A percentile compares a stretch with the other conserved stretches of the same genome.
Evolutionary conservation across 192 early-diverging fungal genomes (phyloP).

Genomic region (Gonapodya prolifera): DNA sequence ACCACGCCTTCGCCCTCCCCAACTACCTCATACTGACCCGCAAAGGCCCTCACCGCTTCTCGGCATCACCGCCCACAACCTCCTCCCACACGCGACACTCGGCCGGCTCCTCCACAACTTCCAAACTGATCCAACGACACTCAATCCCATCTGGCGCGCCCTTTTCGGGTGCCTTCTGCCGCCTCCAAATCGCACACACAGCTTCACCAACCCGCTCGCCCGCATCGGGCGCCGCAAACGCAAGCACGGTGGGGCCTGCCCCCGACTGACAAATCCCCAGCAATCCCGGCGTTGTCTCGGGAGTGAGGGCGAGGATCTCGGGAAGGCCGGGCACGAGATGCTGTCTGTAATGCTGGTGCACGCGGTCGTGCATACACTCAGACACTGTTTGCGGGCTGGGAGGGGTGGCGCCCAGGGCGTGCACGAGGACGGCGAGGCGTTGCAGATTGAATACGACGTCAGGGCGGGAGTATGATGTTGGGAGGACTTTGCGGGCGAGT

Average conservation of each 20-base stretch:
- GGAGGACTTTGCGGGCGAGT: constrained; percentile 78
- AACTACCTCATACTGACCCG: too few species aligned
- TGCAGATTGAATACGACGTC: constrained; percentile 96
- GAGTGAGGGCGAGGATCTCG: constrained; percentile 64
- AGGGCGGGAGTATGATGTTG: constrained; percentile 51
- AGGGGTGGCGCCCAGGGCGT: constrained; percentile 56
- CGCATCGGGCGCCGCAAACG: constrained; percentile 72
- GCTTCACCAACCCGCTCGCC: constrained; percentile 62
- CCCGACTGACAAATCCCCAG: constrained; percentile 89
- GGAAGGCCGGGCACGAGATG: constrained; percentile 88
- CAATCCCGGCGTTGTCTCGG: constrained; percentile 63
- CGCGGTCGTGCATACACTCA: constrained; percentile 86
- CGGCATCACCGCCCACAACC: too few species aligned
- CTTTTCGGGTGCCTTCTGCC: neutral
- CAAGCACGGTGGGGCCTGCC: constrained; percentile 93
- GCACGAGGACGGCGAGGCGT: constrained; percentile 80
- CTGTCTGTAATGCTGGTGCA: constrained; percentile 94
- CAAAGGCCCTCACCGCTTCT: too few species aligned
- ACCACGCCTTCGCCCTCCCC: too few species aligned
- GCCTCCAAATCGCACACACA: neutral
- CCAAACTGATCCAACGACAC: neutral
- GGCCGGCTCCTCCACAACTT: neutral
- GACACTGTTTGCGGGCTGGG: constrained; percentile 67
- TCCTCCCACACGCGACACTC: neutral
- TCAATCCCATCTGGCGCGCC: neutral